phyloP scores from a whole-genome alignment of 441 rosid genomes.

The Rhodomyrtus psidioides region DNA sequence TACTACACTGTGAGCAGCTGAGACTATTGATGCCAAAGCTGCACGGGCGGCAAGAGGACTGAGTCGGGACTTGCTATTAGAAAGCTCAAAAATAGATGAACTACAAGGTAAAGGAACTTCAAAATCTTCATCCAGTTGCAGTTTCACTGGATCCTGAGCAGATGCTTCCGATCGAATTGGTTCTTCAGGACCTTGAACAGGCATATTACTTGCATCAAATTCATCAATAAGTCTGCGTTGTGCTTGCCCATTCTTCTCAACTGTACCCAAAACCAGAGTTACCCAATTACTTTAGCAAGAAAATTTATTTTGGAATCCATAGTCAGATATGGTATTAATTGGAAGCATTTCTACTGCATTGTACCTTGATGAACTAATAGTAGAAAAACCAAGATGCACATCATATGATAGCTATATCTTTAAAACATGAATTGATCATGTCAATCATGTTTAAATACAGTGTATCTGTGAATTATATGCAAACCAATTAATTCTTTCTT shows the following conservation, averaged over 20 bases:
- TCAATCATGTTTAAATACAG: background rate
- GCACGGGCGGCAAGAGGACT: constrained; percentile 15
- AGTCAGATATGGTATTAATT: background rate
- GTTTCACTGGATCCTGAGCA: background rate
- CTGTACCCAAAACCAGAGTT: background rate
- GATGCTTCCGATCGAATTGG: background rate
- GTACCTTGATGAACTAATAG: background rate
- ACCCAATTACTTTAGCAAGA: background rate
- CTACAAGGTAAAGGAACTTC: background rate
- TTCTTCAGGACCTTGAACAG: background rate
- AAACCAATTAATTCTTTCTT: background rate
- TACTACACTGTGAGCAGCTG: background rate
- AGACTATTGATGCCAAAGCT: constrained; percentile 6
- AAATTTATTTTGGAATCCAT: background rate
- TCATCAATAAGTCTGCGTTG: background rate
- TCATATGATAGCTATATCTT: background rate
- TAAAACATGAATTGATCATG: background rate
- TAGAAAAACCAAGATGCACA: background rate
- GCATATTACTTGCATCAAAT: background rate
- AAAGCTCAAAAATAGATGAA: background rate
- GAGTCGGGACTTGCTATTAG: constrained; percentile 4
- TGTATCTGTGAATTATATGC: background rate
- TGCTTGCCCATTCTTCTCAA: background rate
- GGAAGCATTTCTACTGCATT: background rate
- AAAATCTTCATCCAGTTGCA: background rate